Conservation (phyloP, 306 rosid genomes). For the Lathyrus sativus region DNA sequence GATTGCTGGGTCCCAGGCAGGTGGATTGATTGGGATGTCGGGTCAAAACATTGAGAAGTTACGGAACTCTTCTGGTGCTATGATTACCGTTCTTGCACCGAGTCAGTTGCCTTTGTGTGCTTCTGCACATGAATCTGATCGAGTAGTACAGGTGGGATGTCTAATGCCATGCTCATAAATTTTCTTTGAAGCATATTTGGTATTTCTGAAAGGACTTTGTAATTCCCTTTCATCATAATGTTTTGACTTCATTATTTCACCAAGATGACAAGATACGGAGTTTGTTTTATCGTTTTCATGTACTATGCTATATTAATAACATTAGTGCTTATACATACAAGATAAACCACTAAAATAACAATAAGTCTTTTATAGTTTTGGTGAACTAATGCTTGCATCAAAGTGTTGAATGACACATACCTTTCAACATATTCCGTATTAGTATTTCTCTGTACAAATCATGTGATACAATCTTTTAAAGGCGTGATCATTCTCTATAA, state of each 20-base stretch:
- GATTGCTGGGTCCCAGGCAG: slow-evolving; percentile 97
- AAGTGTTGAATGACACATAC: slow-evolving; percentile 6
- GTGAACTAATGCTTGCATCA: slow-evolving; percentile 16
- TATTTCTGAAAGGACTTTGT: slow-evolving; percentile 14
- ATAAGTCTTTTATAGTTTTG: neutral
- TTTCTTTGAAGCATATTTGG: neutral
- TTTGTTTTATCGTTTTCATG: slow-evolving; percentile 1
- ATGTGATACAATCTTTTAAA: neutral
- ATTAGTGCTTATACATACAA: neutral
- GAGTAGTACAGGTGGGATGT: slow-evolving; percentile 84
- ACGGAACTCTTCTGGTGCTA: slow-evolving; percentile 86
- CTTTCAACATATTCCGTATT: neutral
- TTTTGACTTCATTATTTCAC: slow-evolving; percentile 18
- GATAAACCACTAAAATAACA: slow-evolving; percentile 6
- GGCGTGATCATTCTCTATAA: neutral
- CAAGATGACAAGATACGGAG: slow-evolving; percentile 1
- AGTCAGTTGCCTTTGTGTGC: slow-evolving; percentile 92
- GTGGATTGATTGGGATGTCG: slow-evolving; percentile 86
- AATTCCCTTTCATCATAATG: slow-evolving; percentile 8
- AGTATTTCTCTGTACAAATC: slow-evolving; percentile 3
- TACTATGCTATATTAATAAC: slow-evolving; percentile 7
- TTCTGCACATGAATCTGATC: slow-evolving; percentile 95
- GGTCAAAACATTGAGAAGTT: slow-evolving; percentile 91
- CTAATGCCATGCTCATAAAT: slow-evolving; percentile 19
- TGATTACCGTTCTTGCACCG: slow-evolving; percentile 72